Base-by-base conservation (phyloP, 179 eudicot genomes). In the Patellifolia procumbens region DNA sequence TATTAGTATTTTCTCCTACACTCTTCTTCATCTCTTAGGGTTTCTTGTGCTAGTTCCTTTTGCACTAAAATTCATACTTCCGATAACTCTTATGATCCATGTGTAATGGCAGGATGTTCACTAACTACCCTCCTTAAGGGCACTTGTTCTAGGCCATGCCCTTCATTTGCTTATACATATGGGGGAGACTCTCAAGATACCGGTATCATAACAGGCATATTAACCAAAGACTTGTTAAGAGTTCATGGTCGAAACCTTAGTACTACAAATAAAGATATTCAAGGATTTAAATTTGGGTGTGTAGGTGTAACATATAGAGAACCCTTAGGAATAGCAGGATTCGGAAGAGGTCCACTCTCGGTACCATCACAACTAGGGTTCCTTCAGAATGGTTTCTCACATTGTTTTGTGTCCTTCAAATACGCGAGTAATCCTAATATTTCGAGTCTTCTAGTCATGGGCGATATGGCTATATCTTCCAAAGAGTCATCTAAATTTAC, bases 341-440 rank as follows among this genome's bases (percentile, higher is more conserved):
- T 89, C 29, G 90, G 89, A 2, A 87, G 76, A 79, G 89, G 92
- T 7, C 67, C 86, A 13, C 85, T 89, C 17, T 89, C 92, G 1
- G 52, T 89, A 11, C 92, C 90, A 76, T 86, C 89, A 29, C 92
- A 89, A 62, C 28, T 89, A 73, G 90, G 92, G 81, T 87, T 84
- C 37, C 80, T 81, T 35, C 76, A 73, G 1, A 87, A 83, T 63
- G 90, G 90, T 4, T 89, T 89, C 76, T 87, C 90, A 29, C 86
- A 89, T 75, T 89, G 92, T 37, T 89, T 89, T 80, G 75, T 87
- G 75, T 80, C 90, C 55, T 89, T 87, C 79, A 86, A 83, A 75
- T 87, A 73, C 73, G 86, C 88, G 17, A 89, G 82, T 78, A 87
- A 87, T 84, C 92, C 90, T 5, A 89, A 89, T 24, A 76, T 89